Conservation (phyloP, 2,329 filamentous ascomycete genomes). For the Byssothecium circinans region DNA sequence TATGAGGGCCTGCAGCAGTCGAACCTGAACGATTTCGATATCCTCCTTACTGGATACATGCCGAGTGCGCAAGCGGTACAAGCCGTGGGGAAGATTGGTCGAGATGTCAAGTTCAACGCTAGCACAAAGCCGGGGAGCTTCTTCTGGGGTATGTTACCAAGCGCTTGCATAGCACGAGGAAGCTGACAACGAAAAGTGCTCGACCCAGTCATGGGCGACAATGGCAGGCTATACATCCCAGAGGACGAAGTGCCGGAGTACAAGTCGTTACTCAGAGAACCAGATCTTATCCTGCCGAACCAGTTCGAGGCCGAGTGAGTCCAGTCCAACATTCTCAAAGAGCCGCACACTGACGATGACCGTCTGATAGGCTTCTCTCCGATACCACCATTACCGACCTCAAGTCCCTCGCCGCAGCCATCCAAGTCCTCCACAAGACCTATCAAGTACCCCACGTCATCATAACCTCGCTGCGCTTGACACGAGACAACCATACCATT, state of each 20-base stretch:
- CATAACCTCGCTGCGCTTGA: constrained; percentile 83
- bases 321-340: not conserved
- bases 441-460: constrained; percentile 85
- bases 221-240: constrained; percentile 86
- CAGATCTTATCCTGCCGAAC: constrained; percentile 92
- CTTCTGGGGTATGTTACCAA: constrained; percentile 69
- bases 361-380: constrained; percentile 67
- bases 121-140: constrained; percentile 70
- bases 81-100: constrained; percentile 80
- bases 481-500: constrained; percentile 53
- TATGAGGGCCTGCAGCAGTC: constrained; percentile 84
- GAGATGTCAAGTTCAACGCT: constrained; percentile 72
- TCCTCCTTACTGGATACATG: constrained; percentile 93
- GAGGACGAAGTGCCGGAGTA: constrained; percentile 92
- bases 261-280: constrained; percentile 73
- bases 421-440: constrained; percentile 73
- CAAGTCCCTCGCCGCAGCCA: constrained; percentile 69
- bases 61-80: constrained; percentile 83
- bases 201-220: constrained; percentile 98
- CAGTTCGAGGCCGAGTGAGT: constrained; percentile 94
- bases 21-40: constrained; percentile 84
- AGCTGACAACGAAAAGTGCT: constrained; percentile 60
- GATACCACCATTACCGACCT: constrained; percentile 81
- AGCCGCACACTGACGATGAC: constrained; percentile 3
- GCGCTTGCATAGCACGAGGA: not conserved